phyloP scores from a whole-genome alignment of 352 stramenopile genomes.

The Hyaloperonospora brassicae region DNA sequence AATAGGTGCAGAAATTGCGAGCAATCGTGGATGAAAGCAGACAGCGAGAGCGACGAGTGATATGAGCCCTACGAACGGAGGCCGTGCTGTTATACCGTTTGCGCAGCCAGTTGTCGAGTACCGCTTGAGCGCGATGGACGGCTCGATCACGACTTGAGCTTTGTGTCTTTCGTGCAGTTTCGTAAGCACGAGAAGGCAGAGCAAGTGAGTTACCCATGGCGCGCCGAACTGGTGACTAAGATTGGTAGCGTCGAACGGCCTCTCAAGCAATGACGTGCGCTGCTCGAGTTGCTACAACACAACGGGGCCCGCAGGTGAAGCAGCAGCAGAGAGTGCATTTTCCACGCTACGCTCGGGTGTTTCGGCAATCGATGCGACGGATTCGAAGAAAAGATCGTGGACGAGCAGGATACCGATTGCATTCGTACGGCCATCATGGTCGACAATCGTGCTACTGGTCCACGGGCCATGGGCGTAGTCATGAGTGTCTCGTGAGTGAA shows the following conservation, averaged over 20 bases:
- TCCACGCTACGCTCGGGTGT: conserved; percentile 79
- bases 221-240: conserved; percentile 90
- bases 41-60: too few species aligned
- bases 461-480: conserved; percentile 90
- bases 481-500: conserved; percentile 88
- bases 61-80: too few species aligned
- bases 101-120: too few species aligned
- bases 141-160: too few species aligned
- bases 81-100: too few species aligned
- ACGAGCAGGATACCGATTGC: conserved; percentile 88
- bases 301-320: conserved; percentile 73
- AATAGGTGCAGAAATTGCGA: too few species aligned
- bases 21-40: too few species aligned
- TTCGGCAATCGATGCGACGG: conserved; percentile 82
- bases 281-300: conserved; percentile 87
- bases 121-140: too few species aligned
- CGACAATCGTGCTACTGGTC: conserved; percentile 85
- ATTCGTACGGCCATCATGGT: conserved; percentile 97
- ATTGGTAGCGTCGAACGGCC: conserved; percentile 91
- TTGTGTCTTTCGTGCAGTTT: too few species aligned
- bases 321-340: conserved; percentile 80
- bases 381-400: conserved; percentile 60
- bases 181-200: too few species aligned
- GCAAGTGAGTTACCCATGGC: too few species aligned
- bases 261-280: conserved; percentile 89